Evolutionary conservation across 805 yeast species (phyloP).

Genomic region (Ogataea philodendri): DNA sequence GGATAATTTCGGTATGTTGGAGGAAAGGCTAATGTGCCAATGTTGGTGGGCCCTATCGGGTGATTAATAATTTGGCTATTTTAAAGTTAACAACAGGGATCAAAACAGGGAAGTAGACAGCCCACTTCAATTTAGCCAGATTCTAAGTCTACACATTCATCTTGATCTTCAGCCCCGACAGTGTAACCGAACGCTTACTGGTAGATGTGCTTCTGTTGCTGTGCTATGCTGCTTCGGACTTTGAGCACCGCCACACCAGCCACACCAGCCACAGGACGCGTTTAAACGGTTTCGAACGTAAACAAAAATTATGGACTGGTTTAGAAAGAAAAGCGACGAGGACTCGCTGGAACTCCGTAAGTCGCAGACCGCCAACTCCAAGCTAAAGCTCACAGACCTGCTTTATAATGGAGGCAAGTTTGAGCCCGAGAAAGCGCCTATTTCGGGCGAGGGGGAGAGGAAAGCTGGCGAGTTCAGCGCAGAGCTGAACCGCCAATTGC

Average conservation of each 20-base stretch:
- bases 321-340: constrained; percentile 10
- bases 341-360: constrained; percentile 22
- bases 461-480: constrained; percentile 18
- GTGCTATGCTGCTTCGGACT: neutral
- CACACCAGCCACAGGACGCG: constrained; percentile 12
- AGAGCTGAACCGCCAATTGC: constrained; percentile 19
- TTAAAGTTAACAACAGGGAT: too few relatives aligned
- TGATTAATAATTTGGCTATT: too few relatives aligned
- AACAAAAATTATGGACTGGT: constrained; percentile 11
- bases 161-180: too few relatives aligned
- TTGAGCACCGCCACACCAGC: neutral
- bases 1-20: too few relatives aligned
- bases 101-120: too few relatives aligned
- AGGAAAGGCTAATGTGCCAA: too few relatives aligned
- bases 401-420: constrained; percentile 12
- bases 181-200: too few relatives aligned
- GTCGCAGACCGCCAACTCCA: constrained; percentile 17
- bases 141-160: too few relatives aligned
- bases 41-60: too few relatives aligned
- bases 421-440: constrained; percentile 11
- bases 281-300: constrained; percentile 5
- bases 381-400: constrained; percentile 16
- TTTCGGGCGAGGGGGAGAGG: constrained; percentile 12
- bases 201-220: too few relatives aligned
- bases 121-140: too few relatives aligned